phyloP scores from a whole-genome alignment of 1,284 basidiomycete species.

The Golubevia pallescens region DNA sequence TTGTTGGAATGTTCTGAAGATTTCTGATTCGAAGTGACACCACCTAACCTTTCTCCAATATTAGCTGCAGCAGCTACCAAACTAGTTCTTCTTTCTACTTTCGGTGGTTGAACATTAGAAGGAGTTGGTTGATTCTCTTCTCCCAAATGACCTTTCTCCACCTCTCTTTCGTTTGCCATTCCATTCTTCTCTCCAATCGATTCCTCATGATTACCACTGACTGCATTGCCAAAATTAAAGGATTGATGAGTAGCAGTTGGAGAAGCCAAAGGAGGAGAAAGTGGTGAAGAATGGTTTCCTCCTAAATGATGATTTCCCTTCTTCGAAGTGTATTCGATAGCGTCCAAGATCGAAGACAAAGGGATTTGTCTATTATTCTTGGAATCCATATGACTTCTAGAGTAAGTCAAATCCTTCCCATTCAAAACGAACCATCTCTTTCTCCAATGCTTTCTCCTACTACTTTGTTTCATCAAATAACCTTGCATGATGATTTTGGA shows the following conservation, averaged over 20 bases:
- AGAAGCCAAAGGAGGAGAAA: slow-evolving; percentile 23
- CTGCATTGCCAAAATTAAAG: slow-evolving; percentile 10
- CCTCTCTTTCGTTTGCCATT: slow-evolving; percentile 2
- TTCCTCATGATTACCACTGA: background rate
- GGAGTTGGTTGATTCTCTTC: slow-evolving; percentile 7
- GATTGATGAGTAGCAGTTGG: slow-evolving; percentile 21
- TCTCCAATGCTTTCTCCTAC: slow-evolving; percentile 89
- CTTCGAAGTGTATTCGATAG: slow-evolving; percentile 76
- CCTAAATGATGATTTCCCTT: slow-evolving; percentile 28
- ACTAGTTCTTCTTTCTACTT: slow-evolving; percentile 23
- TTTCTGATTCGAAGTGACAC: background rate
- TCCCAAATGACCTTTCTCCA: slow-evolving; percentile 9
- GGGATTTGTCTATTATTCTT: slow-evolving; percentile 86
- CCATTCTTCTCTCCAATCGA: slow-evolving; percentile 1
- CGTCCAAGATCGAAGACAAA: slow-evolving; percentile 84
- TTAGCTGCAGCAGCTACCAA: slow-evolving; percentile 35
- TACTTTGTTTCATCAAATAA: slow-evolving; percentile 96
- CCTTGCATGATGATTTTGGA: slow-evolving; percentile 69
- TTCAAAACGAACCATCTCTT: slow-evolving; percentile 71
- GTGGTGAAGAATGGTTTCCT: slow-evolving; percentile 24
- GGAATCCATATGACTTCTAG: slow-evolving; percentile 69
- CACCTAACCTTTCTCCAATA: slow-evolving; percentile 9
- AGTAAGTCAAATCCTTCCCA: slow-evolving; percentile 60
- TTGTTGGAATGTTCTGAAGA: too few relatives aligned
- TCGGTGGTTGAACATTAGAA: too few relatives aligned